phyloP scores from a whole-genome alignment of 1,139 yeast species.

The Yamadazyma mexicana region DNA sequence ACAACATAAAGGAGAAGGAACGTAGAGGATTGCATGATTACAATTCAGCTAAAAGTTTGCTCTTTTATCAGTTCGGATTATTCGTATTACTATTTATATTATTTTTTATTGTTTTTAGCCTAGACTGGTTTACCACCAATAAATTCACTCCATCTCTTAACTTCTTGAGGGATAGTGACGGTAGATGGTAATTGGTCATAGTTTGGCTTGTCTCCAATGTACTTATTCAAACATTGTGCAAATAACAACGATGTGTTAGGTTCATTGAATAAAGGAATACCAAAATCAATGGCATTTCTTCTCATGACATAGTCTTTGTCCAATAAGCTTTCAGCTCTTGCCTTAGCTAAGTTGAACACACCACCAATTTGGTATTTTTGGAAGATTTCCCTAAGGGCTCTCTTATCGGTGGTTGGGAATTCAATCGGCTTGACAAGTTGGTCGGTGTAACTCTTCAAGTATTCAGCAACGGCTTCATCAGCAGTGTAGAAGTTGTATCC shows the following conservation, averaged over 20 bases:
- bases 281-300: constrained; percentile 98
- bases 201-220: constrained; percentile 57
- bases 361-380: constrained; percentile 79
- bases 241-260: constrained; percentile 89
- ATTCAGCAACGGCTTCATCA: constrained; percentile 65
- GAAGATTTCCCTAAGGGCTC: constrained; percentile 90
- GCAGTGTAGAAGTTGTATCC: constrained; percentile 86
- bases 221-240: constrained; percentile 77
- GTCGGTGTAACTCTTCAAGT: constrained; percentile 52
- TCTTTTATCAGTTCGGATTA: no score
- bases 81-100: not conserved
- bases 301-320: constrained; percentile 97
- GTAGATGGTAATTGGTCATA: constrained; percentile 42
- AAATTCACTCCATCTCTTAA: constrained; percentile 93
- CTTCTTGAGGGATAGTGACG: constrained; percentile 76
- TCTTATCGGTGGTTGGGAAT: constrained; percentile 90
- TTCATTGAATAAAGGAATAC: constrained; percentile 92
- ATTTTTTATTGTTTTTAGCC: not conserved
- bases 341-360: constrained; percentile 88
- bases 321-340: constrained; percentile 78
- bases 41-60: no score
- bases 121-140: constrained; percentile 81
- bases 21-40: no score
- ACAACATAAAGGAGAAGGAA: no score
- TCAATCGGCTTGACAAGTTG: constrained; percentile 67